phyloP scores from a whole-genome alignment of 768 basidiomycete species.

The Rhodotorula taiwanensis region DNA sequence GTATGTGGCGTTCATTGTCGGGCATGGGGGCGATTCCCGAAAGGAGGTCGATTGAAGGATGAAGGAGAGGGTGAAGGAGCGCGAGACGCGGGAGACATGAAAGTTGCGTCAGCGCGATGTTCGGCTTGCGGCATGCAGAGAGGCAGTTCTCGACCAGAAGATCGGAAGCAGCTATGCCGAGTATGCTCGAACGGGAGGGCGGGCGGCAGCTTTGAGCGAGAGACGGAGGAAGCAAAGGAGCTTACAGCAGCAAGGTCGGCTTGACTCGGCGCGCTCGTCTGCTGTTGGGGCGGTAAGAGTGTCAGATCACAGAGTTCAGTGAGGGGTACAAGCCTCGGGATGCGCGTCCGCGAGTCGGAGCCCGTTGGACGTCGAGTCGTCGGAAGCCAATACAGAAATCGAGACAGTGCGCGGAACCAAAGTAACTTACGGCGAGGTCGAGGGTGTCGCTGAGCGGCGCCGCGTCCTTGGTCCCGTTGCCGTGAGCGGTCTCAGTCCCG shows the following conservation, averaged over 20 bases:
- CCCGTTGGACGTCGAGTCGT: too few relatives aligned
- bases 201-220: too few relatives aligned
- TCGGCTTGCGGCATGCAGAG: background rate
- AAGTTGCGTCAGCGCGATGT: too few relatives aligned
- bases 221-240: too few relatives aligned
- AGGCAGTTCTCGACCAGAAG: too few relatives aligned
- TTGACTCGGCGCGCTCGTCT: background rate
- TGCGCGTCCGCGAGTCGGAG: background rate
- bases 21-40: background rate
- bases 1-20: background rate
- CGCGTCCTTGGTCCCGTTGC: slow-evolving; percentile 18
- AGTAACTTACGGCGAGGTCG: slow-evolving; percentile 31
- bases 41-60: background rate
- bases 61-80: slow-evolving; percentile 1
- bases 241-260: slow-evolving; percentile 16
- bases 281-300: background rate
- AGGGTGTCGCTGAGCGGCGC: too few relatives aligned
- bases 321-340: too few relatives aligned
- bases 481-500: background rate
- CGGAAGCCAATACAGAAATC: too few relatives aligned
- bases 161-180: too few relatives aligned
- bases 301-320: too few relatives aligned
- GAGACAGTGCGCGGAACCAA: too few relatives aligned
- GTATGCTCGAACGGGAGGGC: too few relatives aligned
- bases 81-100: background rate